Evolutionary conservation across 345 rosid species (phyloP), one percentile per base, ranked within the genome.

Genomic region (Pugionium cornutum): DNA sequence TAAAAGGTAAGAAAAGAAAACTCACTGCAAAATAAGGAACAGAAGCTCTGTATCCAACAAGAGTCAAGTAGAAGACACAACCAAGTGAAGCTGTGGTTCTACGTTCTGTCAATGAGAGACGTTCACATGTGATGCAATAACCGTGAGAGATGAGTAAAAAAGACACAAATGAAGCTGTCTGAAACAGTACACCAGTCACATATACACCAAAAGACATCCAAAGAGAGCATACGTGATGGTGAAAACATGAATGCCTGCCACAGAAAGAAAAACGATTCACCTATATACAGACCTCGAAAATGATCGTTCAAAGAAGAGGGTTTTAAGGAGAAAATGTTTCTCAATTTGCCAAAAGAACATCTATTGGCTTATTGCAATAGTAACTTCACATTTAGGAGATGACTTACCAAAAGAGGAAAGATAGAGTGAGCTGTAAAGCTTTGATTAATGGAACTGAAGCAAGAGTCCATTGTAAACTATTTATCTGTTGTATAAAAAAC

Each of bases 171-270:
- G 95, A 87, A 80, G 88, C 92, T 26, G 98, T 92, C 69, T 89
- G 95, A 73, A 87, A 89, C 61, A 92, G 86, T 60, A 92, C 88
- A 72, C 96, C 98, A n/a, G 92, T 92, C 50, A 86, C 86, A 66
- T 89, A 92, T 45, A 89, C 92, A 66, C 98, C 98, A 53, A 92
- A 92, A 32, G 98, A 89, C 84, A 89, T 86, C 98, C 98, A 92
- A 4, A 89, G 80, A 32, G 98, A 92, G 75, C 98, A 89, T 53
- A 81, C 75, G 56, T 87, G 84, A 69, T 75, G 82, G 78, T 92
- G 78, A 72, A 89, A 82, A 76, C 98, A 92, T 11, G 96, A 89
- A 68, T 89, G 86, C 95, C 96, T 92, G 83, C 75, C 55, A 73
- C 42, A 47, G 18, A 18, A 18, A 18, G 18, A 18, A 52, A 59